These are phyloP conservation scores for Suhomyces kilbournensis DNA, from an alignment of 805 yeast species.

Conservation along the genomic window DNA sequence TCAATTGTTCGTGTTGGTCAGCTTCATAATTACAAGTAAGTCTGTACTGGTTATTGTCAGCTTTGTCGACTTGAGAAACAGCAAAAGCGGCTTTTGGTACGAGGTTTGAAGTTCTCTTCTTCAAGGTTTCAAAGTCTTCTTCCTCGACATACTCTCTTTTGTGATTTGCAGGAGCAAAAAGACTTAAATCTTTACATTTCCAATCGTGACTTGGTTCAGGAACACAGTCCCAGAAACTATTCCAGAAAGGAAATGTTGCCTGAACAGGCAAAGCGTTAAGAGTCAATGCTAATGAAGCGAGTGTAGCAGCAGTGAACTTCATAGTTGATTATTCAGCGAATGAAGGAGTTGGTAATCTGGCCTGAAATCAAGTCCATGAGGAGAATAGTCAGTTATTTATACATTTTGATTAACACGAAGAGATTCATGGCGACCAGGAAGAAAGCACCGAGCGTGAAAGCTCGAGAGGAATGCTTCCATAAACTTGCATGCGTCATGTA, in stretches of 20 bases:
- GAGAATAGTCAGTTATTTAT: not conserved
- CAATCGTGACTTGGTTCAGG: not conserved
- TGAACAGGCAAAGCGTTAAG: constrained; percentile 3
- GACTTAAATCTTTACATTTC: constrained; percentile 1
- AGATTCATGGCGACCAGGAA: not conserved
- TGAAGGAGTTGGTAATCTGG: not conserved
- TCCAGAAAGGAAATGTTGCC: constrained; percentile 7
- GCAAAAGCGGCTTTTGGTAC: constrained; percentile 24
- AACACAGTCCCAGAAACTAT: constrained; percentile 6
- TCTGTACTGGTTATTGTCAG: constrained; percentile 17
- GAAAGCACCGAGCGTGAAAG: not conserved
- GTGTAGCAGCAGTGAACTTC: not conserved
- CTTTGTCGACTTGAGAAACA: constrained; percentile 20
- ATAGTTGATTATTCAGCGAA: constrained; percentile 4
- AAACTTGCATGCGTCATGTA: not conserved
- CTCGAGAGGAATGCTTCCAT: not conserved
- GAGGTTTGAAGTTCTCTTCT: constrained; percentile 7
- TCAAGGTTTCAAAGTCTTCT: constrained; percentile 7
- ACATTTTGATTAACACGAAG: not conserved
- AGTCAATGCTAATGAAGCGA: constrained; percentile 7
- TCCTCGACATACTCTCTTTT: constrained; percentile 7
- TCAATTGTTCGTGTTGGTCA: constrained; percentile 17
- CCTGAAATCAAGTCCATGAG: not conserved
- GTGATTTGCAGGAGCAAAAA: constrained; percentile 2
- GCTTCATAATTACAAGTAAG: constrained; percentile 23